Base-by-base conservation (phyloP, 345 rosid genomes). In the Populus alba region DNA sequence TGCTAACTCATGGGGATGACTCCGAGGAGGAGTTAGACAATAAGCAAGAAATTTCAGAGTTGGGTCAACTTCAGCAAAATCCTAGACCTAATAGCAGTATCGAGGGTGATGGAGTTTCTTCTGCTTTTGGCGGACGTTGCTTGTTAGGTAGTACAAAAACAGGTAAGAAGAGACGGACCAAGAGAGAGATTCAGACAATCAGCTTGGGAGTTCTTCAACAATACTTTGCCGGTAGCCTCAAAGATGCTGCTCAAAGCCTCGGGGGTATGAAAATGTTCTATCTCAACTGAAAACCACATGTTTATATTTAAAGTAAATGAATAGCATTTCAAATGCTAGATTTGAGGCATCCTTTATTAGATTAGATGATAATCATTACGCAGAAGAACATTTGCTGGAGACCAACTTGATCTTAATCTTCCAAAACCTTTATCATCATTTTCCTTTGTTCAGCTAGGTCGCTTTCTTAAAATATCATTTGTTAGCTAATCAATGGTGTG, bases 211-310 rank as follows among this genome's bases (percentile, higher is more conserved):
- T 89, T 78, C 99, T 95, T 69, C 90, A 87, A 72, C 98, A 92
- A 38, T 84, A 95, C 85, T 95, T 93, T 69, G 91, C 98, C 0
- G 99, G 98, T 80, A 95, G 98, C 86, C 99, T 95, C 73, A 92
- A 93, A 79, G 98, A 95, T 87, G 98, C 98, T 73, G 98, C 98
- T 74, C 92, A 92, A 83, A 92, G 91, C 74, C 88, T 95, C 81
- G 97, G 98, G 3, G 98, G 98, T 95, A 91, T 71, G 94, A 73
- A 73, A 69, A 78, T 74, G 33, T 55, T 11, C 76, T 77, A 71
- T 63, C 76, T 68, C 55, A 75, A 22, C 70, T 72, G 51, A 85
- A 85, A 65, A 74, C 74, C 72, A 69, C 59, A 23, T 67, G 29
- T 70, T 73, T 20, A 68, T 73, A 66, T 25, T 1, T 29, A 29